Percentiles rank a stretch among this genome's conserved stretches.
Conservation (phyloP, 148 eudicot genomes). For the Chenopodium formosanum region DNA sequence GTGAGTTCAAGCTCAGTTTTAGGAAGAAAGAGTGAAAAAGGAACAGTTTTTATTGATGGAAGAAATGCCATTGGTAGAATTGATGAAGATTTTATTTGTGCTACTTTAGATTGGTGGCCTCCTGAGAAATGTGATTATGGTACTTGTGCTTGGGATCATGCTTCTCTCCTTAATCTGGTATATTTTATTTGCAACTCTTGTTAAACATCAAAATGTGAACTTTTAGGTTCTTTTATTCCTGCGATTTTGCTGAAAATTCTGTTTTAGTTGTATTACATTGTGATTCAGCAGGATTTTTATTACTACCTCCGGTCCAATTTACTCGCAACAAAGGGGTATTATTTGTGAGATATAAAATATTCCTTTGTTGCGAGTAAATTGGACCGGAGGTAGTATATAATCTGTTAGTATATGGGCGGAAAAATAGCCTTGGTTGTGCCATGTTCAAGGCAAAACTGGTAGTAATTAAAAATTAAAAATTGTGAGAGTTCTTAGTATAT, state of each 20-base stretch:
- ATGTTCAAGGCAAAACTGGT: no score
- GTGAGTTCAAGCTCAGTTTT: constrained; percentile 26
- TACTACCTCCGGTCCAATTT: no score
- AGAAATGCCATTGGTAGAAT: constrained; percentile 48
- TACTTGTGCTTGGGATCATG: constrained; percentile 77
- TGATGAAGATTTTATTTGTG: constrained; percentile 76
- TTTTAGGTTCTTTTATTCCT: not conserved
- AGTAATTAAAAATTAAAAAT: no score
- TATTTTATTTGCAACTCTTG: not conserved
- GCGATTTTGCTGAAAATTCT: not conserved
- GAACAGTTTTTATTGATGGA: constrained; percentile 57
- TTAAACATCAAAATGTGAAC: not conserved
- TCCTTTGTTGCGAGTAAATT: no score
- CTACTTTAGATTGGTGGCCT: constrained; percentile 99
- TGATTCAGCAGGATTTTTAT: not conserved
- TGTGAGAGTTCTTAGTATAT: not conserved
- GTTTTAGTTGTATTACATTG: not conserved
- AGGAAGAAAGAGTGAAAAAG: constrained; percentile 24
- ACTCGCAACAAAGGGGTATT: no score
- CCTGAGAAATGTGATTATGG: constrained; percentile 97
- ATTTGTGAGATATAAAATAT: no score
- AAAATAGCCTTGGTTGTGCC: no score
- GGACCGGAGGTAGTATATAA: no score
- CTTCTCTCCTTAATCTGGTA: constrained; percentile 92
- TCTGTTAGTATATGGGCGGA: no score